These are phyloP conservation scores for Melanopsichium pennsylvanicum DNA, from an alignment of 1,284 basidiomycete species.

Conservation along the genomic window DNA sequence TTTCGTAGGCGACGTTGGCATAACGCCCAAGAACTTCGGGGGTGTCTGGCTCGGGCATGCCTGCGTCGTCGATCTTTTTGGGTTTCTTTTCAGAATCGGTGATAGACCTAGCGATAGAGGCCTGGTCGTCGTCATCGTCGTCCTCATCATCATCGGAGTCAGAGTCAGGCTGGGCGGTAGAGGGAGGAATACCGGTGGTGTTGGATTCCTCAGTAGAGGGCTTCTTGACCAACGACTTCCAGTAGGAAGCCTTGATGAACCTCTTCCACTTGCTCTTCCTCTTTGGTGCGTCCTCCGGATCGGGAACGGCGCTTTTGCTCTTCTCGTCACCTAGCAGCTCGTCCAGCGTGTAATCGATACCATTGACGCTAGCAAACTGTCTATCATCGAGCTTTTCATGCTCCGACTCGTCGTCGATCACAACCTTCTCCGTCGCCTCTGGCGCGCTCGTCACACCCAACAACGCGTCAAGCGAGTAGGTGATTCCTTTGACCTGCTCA, in stretches of 20 bases:
- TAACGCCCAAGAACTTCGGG: constrained; percentile 62
- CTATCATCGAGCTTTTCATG: constrained; percentile 75
- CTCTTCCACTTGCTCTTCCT: constrained; percentile 24
- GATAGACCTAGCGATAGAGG: constrained; percentile 44
- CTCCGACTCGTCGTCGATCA: constrained; percentile 1
- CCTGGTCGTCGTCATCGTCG: constrained; percentile 36
- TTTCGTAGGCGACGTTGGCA: constrained; percentile 63
- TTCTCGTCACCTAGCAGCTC: constrained; percentile 70
- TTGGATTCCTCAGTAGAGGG: constrained; percentile 7
- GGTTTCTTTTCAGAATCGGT: constrained; percentile 57
- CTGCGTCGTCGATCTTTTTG: constrained; percentile 61
- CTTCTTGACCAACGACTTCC: constrained; percentile 27
- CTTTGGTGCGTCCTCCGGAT: constrained; percentile 16
- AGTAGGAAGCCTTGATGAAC: constrained; percentile 41
- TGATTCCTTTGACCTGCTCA: constrained; percentile 96
- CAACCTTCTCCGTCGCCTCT: constrained; percentile 44
- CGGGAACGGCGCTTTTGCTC: constrained; percentile 36
- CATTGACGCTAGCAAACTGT: constrained; percentile 94
- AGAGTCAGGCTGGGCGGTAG: neutral
- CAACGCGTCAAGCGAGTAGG: constrained; percentile 91
- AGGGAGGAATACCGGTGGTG: constrained; percentile 19
- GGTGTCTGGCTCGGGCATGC: constrained; percentile 61
- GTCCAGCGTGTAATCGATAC: constrained; percentile 91
- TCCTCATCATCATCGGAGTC: constrained; percentile 23
- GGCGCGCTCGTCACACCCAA: constrained; percentile 67